Base-by-base conservation (phyloP, 192 early-diverging fungal genomes). In the Jimgerdemannia flammicorona region DNA sequence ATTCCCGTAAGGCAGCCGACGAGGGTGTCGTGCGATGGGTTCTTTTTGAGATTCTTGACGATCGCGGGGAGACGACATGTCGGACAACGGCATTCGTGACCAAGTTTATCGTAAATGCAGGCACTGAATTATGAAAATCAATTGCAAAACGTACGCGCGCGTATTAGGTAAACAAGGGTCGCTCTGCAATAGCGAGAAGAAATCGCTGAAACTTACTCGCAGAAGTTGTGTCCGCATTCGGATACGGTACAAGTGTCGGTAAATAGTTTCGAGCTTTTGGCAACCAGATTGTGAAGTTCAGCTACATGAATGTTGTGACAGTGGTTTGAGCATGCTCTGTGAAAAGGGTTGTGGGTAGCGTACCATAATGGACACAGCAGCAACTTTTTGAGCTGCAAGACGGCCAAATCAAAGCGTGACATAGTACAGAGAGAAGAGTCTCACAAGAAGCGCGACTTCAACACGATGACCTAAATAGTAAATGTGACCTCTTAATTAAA, bases 221-320 rank as follows among this genome's bases (percentile, higher is more conserved):
- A 83, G 72, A 83, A 83, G 67, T 77, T 71, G 41, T 83, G 81
- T 0, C 81, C 81, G 39, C 81, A 83, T 70, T 83, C 81, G 54
- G 70, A 67, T n/a, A 83, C 59, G 1, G 81, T 80, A 42, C 70
- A 39, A 18, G 81, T 80, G 4, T 66, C 67, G 19, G 69, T 64
- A 9, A 83, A 70, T 66, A 79, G 64, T 10, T 77, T 77, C 49
- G 3, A 19, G 39, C 39, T 73, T 80, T 20, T 3, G 40, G 18
- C 10, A 3, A 10, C 44, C 19, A 4, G 11, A 3, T 19, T 4
- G 69, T 43, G 14, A 19, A 65, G 29, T 29, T 40, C 20, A 54
- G 43, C 17, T 40, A 66, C 39, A 40, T 44, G 49, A 29, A 29
- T 29, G 29, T 29, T 29, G 29, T 29, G 29, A 29, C 29, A 29